phyloP scores from a whole-genome alignment of 805 yeast genomes.

The Candida xiaguanensis region DNA sequence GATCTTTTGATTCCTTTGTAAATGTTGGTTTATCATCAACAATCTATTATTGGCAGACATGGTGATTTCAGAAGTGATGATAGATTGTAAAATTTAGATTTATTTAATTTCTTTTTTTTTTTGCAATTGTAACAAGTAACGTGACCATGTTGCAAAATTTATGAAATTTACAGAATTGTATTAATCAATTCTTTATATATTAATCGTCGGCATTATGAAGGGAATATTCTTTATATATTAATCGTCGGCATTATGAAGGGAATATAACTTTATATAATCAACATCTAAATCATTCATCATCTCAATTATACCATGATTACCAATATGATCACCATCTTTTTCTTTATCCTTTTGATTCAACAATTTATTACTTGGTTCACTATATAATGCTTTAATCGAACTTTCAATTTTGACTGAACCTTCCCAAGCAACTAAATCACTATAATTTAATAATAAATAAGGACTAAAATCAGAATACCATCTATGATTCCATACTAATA shows the following conservation, averaged over 20 bases:
- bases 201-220: slow-evolving; percentile 31
- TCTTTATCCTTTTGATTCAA: slow-evolving; percentile 12
- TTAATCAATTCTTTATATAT: not conserved
- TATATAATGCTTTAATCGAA: slow-evolving; percentile 64
- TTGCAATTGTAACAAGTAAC: slow-evolving; percentile 1
- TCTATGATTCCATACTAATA: slow-evolving; percentile 96
- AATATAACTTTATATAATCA: slow-evolving; percentile 11
- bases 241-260: slow-evolving; percentile 39
- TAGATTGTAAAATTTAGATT: not conserved
- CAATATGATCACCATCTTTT: slow-evolving; percentile 17
- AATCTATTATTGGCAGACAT: slow-evolving; percentile 14
- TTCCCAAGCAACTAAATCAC: slow-evolving; percentile 64
- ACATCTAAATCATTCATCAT: slow-evolving; percentile 46
- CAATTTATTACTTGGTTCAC: slow-evolving; percentile 21
- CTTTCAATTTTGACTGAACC: slow-evolving; percentile 76
- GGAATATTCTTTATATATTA: slow-evolving; percentile 8
- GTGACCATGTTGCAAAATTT: not conserved
- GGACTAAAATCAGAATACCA: slow-evolving; percentile 95
- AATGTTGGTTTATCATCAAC: slow-evolving; percentile 17
- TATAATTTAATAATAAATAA: slow-evolving; percentile 51
- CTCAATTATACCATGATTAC: slow-evolving; percentile 53
- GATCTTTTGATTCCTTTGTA: slow-evolving; percentile 8
- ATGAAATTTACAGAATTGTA: not conserved
- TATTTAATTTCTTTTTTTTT: not conserved
- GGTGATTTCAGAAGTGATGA: not conserved